Base-by-base conservation (phyloP, 768 basidiomycete species). In the Leccinum subtestaceum region DNA sequence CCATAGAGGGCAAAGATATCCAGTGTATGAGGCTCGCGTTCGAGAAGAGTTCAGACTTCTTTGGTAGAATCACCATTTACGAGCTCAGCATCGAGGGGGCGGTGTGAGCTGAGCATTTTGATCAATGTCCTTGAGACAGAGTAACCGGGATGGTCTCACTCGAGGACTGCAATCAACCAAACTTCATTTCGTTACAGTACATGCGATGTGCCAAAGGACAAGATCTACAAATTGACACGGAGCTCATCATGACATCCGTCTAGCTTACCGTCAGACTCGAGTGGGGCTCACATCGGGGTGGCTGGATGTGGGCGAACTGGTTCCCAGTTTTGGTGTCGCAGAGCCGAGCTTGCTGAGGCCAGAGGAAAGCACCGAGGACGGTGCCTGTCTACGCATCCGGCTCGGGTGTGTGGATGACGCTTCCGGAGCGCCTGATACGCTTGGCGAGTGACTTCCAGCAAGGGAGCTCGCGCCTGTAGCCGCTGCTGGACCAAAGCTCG, bases 11-110 rank as follows among this genome's bases (percentile, higher is more conserved):
- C 9, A 8, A 70, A 27, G 65, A 69, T 31, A 72, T 86, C 15
- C 72, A 64, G 57, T 75, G 77, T 17, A 59, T 93, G 62, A 88
- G 82, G 71, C 71, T 94, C 12, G 76, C 89, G 5, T 93, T 94
- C 60, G 86, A 90, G 64, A 81, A 84, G 69, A 90, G 89, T 69
- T 92, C 91, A 19, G 91, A 93, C 73, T 89, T 93, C 67, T 93
- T 92, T 67, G 91, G 91, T 55, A 80, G 91, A 71, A 80, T 92
- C 47, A 89, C 84, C 8, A 69, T 92, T 45, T 92, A 92, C 67
- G 86, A 91, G 67, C 65, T 91, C 38, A 68, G 63, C 46, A 31
- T 79, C 31, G 58, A 77, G 56, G 75, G 75, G 1, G 21, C 56
- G 21, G 40, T 60, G 31, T 49, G 45, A 59, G 12, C 23, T 13